phyloP scores from a whole-genome alignment of 768 basidiomycete genomes.

The Russula foetens region DNA sequence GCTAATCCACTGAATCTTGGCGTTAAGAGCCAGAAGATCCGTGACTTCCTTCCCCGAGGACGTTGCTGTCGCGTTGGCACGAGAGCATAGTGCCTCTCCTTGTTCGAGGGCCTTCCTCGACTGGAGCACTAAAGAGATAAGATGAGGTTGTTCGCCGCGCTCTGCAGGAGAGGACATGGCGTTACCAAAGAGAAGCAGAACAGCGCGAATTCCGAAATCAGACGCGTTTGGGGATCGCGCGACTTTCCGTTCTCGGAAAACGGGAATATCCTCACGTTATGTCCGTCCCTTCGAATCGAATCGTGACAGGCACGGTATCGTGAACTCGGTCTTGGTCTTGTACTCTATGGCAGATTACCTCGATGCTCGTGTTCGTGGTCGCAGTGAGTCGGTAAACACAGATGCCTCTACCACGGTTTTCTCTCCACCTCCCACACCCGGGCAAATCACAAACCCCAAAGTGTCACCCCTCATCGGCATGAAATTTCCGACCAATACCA shows the following conservation, averaged over 20 bases:
- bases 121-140: slow-evolving; percentile 68
- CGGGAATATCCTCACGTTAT: not conserved
- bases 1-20: slow-evolving; percentile 71
- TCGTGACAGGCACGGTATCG: too few species aligned
- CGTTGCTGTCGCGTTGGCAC: slow-evolving; percentile 55
- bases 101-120: slow-evolving; percentile 79
- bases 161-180: slow-evolving; percentile 9
- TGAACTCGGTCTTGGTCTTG: not conserved
- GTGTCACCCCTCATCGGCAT: slow-evolving; percentile 3
- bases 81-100: slow-evolving; percentile 66
- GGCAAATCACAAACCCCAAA: not conserved
- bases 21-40: slow-evolving; percentile 70
- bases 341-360: slow-evolving; percentile 8
- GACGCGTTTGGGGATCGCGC: not conserved
- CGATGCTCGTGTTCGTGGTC: not conserved
- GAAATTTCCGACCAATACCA: slow-evolving; percentile 54
- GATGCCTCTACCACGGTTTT: not conserved
- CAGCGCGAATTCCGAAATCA: not conserved
- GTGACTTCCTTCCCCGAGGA: slow-evolving; percentile 57
- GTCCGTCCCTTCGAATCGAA: not conserved
- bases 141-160: slow-evolving; percentile 43
- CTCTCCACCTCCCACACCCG: slow-evolving; percentile 15
- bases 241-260: not conserved
- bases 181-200: too few species aligned
- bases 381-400: slow-evolving; percentile 4